A percentile compares a stretch with the other conserved stretches of the same genome.
Conservation (phyloP, 2,329 filamentous ascomycete species). For the Hansfordia pulvinata region DNA sequence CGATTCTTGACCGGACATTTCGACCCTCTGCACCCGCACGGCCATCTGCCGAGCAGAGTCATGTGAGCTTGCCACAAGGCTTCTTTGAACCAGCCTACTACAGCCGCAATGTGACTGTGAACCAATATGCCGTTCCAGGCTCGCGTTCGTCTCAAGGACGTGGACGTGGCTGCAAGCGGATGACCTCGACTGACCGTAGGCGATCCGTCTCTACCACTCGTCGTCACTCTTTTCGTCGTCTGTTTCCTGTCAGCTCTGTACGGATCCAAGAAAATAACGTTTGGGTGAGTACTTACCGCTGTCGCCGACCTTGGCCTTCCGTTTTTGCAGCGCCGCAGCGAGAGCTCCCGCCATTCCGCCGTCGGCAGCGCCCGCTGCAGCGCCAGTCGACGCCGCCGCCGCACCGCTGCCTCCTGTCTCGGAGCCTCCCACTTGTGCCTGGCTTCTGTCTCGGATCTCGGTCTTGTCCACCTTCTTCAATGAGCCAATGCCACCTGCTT, state of each 20-base stretch:
- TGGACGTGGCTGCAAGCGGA: too few relatives aligned
- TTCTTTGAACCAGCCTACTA: too few relatives aligned
- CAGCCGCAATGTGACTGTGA: not conserved
- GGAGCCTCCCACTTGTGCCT: constrained; percentile 31
- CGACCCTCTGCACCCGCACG: too few relatives aligned
- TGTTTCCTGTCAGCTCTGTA: constrained; percentile 20
- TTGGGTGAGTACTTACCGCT: constrained; percentile 58
- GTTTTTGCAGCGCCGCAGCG: constrained; percentile 61
- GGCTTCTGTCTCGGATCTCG: constrained; percentile 61
- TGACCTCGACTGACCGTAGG: too few relatives aligned
- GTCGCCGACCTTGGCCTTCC: constrained; percentile 88
- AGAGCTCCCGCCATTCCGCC: constrained; percentile 72
- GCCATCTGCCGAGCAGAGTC: too few relatives aligned
- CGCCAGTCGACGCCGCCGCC: constrained; percentile 27
- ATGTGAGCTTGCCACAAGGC: too few relatives aligned
- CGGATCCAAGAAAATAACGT: constrained; percentile 4
- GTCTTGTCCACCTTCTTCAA: constrained; percentile 63
- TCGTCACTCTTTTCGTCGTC: constrained; percentile 69
- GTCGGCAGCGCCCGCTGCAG: constrained; percentile 36
- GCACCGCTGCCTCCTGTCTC: constrained; percentile 17
- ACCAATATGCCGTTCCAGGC: not conserved
- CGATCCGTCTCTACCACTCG: constrained; percentile 43
- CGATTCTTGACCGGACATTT: too few relatives aligned
- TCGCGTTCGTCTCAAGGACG: too few relatives aligned
- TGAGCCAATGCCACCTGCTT: constrained; percentile 49